A percentile compares a stretch with the other conserved stretches of the same genome.
Conservation (phyloP, 2,329 filamentous ascomycete species). For the Didymella lethalis region DNA sequence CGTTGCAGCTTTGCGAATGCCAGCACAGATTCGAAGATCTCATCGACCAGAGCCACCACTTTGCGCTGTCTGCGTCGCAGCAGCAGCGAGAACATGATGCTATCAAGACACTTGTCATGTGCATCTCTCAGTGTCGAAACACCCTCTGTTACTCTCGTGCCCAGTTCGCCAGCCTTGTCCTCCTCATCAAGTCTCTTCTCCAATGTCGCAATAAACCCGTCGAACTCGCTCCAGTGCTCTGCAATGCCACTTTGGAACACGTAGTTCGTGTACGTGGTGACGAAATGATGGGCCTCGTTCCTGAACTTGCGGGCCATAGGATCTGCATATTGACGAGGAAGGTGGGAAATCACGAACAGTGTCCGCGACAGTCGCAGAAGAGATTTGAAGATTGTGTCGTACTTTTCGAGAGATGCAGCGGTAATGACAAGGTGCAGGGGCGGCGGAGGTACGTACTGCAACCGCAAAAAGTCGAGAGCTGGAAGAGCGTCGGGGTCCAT, state of each 20-base stretch:
- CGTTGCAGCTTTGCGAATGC: constrained; percentile 61
- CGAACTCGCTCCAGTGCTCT: constrained; percentile 75
- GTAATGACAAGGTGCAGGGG: constrained; percentile 79
- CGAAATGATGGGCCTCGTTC: constrained; percentile 80
- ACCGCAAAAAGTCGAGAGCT: constrained; percentile 89
- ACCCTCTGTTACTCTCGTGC: constrained; percentile 61
- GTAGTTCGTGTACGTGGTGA: constrained; percentile 75
- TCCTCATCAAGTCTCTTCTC: constrained; percentile 63
- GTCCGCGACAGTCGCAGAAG: constrained; percentile 80
- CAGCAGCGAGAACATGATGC: constrained; percentile 76
- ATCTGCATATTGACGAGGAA: constrained; percentile 43
- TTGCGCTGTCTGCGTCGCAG: constrained; percentile 78
- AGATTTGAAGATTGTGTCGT: constrained; percentile 84
- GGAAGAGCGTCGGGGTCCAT: constrained; percentile 83
- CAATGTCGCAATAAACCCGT: constrained; percentile 69
- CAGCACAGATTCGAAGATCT: constrained; percentile 77
- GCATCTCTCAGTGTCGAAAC: constrained; percentile 72
- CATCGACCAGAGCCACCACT: constrained; percentile 75
- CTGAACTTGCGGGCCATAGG: constrained; percentile 61
- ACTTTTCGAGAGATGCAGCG: constrained; percentile 73
- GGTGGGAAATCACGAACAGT: constrained; percentile 70
- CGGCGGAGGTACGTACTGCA: constrained; percentile 81
- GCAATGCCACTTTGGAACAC: constrained; percentile 81
- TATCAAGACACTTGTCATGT: constrained; percentile 77
- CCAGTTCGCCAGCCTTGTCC: constrained; percentile 56